A percentile compares a stretch with the other conserved stretches of the same genome.
Conservation (phyloP, 306 rosid genomes). For the Abrus precatorius region DNA sequence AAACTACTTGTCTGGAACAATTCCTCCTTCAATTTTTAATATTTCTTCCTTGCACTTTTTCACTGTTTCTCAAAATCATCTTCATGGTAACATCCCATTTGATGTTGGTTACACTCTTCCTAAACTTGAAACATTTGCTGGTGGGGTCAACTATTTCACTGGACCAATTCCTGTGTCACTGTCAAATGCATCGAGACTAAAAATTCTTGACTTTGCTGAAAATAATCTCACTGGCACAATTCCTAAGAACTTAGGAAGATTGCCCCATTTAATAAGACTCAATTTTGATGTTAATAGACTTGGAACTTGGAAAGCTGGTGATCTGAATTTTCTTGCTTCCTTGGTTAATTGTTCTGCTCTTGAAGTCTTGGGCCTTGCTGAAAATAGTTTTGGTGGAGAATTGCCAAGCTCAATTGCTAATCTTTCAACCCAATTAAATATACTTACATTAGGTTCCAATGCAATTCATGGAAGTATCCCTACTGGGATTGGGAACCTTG, state of each 20-base stretch:
- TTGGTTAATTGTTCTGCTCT: constrained; percentile 51
- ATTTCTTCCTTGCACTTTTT: constrained; percentile 51
- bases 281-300: constrained; percentile 49
- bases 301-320: constrained; percentile 46
- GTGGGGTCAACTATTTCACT: constrained; percentile 49
- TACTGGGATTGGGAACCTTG: constrained; percentile 48
- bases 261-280: constrained; percentile 46
- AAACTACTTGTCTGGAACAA: constrained; percentile 51
- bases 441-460: constrained; percentile 21
- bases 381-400: constrained; percentile 52
- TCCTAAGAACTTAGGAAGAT: constrained; percentile 53
- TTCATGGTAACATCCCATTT: constrained; percentile 57
- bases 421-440: constrained; percentile 40
- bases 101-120: constrained; percentile 63
- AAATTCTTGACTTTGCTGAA: constrained; percentile 47
- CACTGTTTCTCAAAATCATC: constrained; percentile 48
- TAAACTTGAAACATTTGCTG: constrained; percentile 53
- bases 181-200: constrained; percentile 60
- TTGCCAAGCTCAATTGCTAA: constrained; percentile 50
- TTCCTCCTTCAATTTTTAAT: constrained; percentile 56
- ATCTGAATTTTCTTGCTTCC: constrained; percentile 43
- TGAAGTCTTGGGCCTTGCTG: constrained; percentile 17
- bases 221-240: constrained; percentile 54
- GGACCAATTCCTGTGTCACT: constrained; percentile 60
- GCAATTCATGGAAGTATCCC: constrained; percentile 49